Conservation (phyloP, 805 yeast species). For the Candida rishiriensis region DNA sequence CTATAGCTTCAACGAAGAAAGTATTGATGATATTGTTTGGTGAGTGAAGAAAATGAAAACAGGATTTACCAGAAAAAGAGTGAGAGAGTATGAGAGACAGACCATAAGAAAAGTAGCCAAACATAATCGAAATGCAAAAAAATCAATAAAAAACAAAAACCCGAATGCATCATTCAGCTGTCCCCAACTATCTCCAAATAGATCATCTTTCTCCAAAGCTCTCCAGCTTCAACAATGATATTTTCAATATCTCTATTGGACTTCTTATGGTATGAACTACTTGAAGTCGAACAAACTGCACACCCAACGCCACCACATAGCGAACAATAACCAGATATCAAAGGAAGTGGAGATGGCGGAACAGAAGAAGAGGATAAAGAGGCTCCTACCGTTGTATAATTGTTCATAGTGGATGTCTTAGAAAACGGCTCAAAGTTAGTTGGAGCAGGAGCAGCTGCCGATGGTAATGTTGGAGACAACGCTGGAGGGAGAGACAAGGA, state of each 20-base stretch:
- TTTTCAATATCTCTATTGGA: slow-evolving; percentile 59
- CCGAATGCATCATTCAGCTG: slow-evolving; percentile 1
- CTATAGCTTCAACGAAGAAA: too few species aligned
- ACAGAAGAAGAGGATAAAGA: neutral
- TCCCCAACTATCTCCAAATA: slow-evolving; percentile 55
- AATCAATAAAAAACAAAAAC: neutral
- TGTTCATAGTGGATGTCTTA: neutral
- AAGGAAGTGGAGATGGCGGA: neutral
- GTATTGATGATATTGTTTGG: too few species aligned
- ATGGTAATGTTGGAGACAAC: neutral
- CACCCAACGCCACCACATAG: slow-evolving; percentile 10
- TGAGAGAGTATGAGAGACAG: neutral
- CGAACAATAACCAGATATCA: slow-evolving; percentile 2
- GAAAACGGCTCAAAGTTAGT: neutral
- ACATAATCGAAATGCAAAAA: neutral
- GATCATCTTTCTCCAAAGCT: slow-evolving; percentile 81
- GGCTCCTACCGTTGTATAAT: neutral
- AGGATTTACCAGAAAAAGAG: neutral
- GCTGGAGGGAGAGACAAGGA: neutral
- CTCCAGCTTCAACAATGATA: slow-evolving; percentile 74
- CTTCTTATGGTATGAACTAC: slow-evolving; percentile 15
- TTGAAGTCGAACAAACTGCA: slow-evolving; percentile 5
- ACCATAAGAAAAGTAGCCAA: neutral
- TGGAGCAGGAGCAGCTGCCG: neutral
- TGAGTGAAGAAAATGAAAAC: neutral